These are phyloP conservation scores for Fusarium humuli DNA, from an alignment of 2,329 filamentous ascomycete species.

Conservation along the genomic window DNA sequence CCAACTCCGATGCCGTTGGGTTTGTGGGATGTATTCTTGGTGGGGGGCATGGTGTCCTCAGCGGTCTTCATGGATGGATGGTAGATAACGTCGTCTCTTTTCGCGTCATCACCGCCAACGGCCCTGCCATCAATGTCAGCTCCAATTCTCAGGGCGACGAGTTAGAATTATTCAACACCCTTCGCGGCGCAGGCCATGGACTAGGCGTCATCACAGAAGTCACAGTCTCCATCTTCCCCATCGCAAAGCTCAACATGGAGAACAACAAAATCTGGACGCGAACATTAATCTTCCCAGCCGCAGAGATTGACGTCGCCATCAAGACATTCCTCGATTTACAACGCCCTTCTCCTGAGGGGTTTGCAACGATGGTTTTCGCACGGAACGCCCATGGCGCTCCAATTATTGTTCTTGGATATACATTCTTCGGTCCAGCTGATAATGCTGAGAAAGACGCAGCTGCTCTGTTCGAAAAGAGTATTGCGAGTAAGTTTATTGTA, in stretches of 20 bases:
- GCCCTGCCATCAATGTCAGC: slow-evolving; percentile 27
- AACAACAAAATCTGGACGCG: slow-evolving; percentile 50
- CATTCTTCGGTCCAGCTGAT: slow-evolving; percentile 42
- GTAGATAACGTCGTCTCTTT: slow-evolving; percentile 48
- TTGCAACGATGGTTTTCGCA: slow-evolving; percentile 42
- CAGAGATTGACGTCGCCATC: slow-evolving; percentile 38
- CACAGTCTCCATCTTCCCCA: slow-evolving; percentile 41
- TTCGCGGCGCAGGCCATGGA: slow-evolving; percentile 53
- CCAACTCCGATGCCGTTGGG: slow-evolving; percentile 47
- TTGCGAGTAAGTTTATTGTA: slow-evolving; percentile 37
- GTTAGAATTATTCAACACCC: slow-evolving; percentile 45
- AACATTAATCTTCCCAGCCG: slow-evolving; percentile 46
- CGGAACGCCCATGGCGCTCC: slow-evolving; percentile 49
- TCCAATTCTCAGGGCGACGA: slow-evolving; percentile 36
- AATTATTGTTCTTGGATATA: slow-evolving; percentile 42
- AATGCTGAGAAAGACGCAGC: slow-evolving; percentile 43
- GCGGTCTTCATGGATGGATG: slow-evolving; percentile 50
- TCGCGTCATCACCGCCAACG: slow-evolving; percentile 44
- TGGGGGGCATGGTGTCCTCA: slow-evolving; percentile 44
- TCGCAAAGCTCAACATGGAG: slow-evolving; percentile 44
- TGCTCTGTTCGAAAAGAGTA: slow-evolving; percentile 25
- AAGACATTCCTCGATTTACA: slow-evolving; percentile 41
- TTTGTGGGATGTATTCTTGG: slow-evolving; percentile 47
- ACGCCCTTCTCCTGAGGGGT: slow-evolving; percentile 22
- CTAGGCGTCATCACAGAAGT: slow-evolving; percentile 49